phyloP scores from a whole-genome alignment of 495 filamentous ascomycete species.

The Neurospora terricola region DNA sequence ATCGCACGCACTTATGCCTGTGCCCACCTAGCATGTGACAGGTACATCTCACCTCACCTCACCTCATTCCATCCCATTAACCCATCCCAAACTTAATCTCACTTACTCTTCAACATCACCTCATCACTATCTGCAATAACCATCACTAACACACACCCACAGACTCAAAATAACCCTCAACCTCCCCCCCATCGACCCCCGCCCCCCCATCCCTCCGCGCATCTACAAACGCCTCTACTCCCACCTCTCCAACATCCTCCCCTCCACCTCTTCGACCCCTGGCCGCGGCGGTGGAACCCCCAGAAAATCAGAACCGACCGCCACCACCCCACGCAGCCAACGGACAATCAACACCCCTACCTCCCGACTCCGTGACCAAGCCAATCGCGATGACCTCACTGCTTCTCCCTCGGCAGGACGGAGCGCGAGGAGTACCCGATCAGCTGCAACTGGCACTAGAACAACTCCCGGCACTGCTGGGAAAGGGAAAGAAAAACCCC shows the following conservation, averaged over 20 bases:
- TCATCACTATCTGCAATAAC: too few species aligned
- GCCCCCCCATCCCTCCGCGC: constrained; percentile 72
- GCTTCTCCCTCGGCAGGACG: neutral
- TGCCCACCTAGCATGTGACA: constrained; percentile 83
- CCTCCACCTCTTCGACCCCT: constrained; percentile 27
- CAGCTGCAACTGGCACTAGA: neutral
- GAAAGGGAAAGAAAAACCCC: constrained; percentile 16
- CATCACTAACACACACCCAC: neutral
- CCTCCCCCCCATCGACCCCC: constrained; percentile 69
- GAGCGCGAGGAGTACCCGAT: neutral
- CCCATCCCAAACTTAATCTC: neutral
- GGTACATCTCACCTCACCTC: constrained; percentile 32
- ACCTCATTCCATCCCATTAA: neutral
- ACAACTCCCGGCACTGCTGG: constrained; percentile 5
- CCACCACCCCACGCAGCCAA: constrained; percentile 13
- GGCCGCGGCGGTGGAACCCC: constrained; percentile 5
- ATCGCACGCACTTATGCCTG: constrained; percentile 80
- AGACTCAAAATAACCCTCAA: constrained; percentile 77
- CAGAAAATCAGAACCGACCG: constrained; percentile 12
- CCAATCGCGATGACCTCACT: neutral
- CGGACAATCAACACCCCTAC: constrained; percentile 20
- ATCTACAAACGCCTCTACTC: constrained; percentile 76
- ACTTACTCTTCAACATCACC: neutral
- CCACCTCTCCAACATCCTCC: constrained; percentile 66
- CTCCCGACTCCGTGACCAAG: constrained; percentile 22